A percentile compares a stretch with the other conserved stretches of the same genome.
phyloP scores from a whole-genome alignment of 331 rosid species.

The Pyracantha coccinea region DNA sequence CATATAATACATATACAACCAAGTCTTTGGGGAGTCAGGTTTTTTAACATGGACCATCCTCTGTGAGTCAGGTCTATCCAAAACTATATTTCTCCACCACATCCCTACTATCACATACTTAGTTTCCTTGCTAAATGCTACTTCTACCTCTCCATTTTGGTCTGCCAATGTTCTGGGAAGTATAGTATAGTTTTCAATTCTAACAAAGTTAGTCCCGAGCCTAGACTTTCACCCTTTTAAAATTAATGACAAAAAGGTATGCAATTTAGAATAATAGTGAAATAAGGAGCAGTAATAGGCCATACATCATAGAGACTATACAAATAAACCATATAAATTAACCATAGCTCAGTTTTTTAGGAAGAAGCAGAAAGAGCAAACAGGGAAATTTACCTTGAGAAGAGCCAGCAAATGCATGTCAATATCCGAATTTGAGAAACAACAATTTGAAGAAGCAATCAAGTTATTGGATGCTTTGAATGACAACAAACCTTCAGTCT shows the following conservation, averaged over 20 bases:
- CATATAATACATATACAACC: background rate
- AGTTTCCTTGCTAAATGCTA: background rate
- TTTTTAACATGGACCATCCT: background rate
- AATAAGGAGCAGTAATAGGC: background rate
- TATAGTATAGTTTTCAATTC: background rate
- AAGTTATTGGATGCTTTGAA: conserved; percentile 66
- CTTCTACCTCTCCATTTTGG: background rate
- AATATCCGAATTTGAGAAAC: conserved; percentile 75
- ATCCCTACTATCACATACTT: background rate
- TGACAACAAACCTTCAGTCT: conserved; percentile 66
- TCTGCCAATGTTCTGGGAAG: background rate
- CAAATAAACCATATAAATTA: background rate
- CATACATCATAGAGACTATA: background rate
- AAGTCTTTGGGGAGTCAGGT: background rate
- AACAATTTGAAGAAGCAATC: conserved; percentile 69
- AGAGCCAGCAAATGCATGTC: conserved; percentile 68
- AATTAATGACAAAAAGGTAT: background rate
- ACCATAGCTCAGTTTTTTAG: background rate
- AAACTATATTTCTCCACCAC: background rate
- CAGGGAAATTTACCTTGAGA: conserved; percentile 56
- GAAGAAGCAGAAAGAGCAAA: background rate
- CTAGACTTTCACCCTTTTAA: background rate
- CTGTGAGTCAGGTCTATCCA: background rate
- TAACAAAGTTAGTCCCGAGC: background rate
- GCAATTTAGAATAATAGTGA: no score